These are phyloP conservation scores for Aurantiochytrium sp. DNA, from an alignment of 108 stramenopile species.

Conservation along the genomic window DNA sequence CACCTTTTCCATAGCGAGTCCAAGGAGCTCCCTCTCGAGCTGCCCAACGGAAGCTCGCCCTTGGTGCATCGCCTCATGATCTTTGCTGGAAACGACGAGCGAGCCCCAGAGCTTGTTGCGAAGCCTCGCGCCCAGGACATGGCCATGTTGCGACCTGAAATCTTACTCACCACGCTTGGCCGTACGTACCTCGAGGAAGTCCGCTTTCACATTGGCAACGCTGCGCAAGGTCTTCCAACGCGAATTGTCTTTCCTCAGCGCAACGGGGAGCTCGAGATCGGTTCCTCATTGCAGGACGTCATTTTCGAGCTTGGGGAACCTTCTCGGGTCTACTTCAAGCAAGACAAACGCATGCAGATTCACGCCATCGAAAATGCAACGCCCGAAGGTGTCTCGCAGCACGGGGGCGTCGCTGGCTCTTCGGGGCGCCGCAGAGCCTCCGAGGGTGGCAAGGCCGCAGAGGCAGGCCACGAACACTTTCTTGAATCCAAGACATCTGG, in stretches of 20 bases:
- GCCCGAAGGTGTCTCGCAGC: too few relatives aligned
- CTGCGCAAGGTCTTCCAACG: not conserved
- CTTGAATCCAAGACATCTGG: not conserved
- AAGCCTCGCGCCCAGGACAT: not conserved
- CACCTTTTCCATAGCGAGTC: not conserved
- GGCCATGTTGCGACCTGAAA: not conserved
- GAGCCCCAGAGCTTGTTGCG: not conserved
- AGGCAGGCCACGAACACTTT: not conserved
- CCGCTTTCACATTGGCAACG: not conserved
- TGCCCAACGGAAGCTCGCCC: not conserved
- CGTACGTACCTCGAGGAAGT: not conserved
- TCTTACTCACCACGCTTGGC: not conserved
- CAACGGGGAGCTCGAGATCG: not conserved
- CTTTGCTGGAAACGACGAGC: not conserved
- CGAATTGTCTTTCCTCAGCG: not conserved
- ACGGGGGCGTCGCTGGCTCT: too few relatives aligned
- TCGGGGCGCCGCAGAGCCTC: too few relatives aligned
- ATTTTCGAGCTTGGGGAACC: not conserved
- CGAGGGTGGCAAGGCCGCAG: too few relatives aligned
- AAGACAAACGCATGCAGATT: slow-evolving; percentile 4
- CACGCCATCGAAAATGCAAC: not conserved
- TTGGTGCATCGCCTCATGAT: not conserved
- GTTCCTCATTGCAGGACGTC: not conserved
- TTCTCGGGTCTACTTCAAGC: not conserved
- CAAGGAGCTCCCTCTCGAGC: not conserved